Conservation (phyloP, 495 filamentous ascomycete species). For the Tuber umbilicatum region DNA sequence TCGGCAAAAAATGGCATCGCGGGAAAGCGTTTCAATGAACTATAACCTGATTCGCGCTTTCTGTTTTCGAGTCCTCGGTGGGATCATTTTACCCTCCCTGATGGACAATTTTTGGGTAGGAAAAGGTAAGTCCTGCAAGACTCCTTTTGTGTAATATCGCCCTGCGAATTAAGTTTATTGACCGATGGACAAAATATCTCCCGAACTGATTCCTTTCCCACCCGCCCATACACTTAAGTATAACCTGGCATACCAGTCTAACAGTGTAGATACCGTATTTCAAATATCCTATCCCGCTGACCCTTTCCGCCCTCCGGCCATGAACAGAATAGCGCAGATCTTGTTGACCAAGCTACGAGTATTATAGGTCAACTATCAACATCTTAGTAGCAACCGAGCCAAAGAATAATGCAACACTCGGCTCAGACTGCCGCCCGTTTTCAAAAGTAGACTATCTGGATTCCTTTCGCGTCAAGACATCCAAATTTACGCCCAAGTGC, state of each 20-base stretch:
- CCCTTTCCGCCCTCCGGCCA: no score
- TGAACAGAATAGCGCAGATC: no score
- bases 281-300: no score
- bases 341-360: no score
- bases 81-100: neutral
- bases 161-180: neutral
- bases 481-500: no score
- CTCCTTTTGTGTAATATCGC: neutral
- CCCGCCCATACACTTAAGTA: no score
- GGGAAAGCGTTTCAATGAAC: neutral
- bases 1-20: neutral
- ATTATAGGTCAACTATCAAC: neutral
- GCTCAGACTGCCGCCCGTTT: neutral
- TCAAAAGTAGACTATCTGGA: no score
- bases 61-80: neutral
- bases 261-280: no score
- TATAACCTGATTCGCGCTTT: neutral
- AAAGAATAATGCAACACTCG: neutral
- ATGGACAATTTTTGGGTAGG: neutral
- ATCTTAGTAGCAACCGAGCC: neutral
- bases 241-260: no score
- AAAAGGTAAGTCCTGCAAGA: neutral
- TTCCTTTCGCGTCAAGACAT: no score
- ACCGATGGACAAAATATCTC: no score
- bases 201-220: no score